Base-by-base conservation (phyloP, 2,329 filamentous ascomycete species). In the Teratosphaeria gauchensis region DNA sequence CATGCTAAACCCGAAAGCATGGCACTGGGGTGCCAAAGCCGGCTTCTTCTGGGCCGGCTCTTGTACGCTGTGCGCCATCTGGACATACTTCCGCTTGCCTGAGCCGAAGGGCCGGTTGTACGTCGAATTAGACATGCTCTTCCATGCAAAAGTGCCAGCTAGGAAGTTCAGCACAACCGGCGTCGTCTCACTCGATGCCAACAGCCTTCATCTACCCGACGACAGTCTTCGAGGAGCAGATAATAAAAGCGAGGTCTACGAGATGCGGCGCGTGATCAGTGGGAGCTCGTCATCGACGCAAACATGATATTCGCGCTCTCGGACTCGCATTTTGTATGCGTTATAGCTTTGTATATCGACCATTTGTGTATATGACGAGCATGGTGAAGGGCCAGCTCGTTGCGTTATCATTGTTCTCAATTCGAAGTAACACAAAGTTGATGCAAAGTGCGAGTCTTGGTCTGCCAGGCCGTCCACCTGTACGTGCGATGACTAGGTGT, bases 101-200 rank as follows among this genome's bases (percentile, higher is more conserved):
- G 76, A 78, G 64, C 59, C 64, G 8, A 63, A 64, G 35, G 58
- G 58, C 14, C 59, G 79, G 42, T 81, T 79, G 0, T 79, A 80
- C 56, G 80, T 77, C 42, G 82, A 84, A 69, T 74, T 84, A 1
- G 82, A 84, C 56, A 69, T 79, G 11, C 68, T 85, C 60, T 84
- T 84, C 64, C 77, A 81, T 62, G 68, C 72, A 28, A 64, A 68
- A 9, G 67, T 78, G 9, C 67, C 73, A 24, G 76, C 79, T 1
- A 70, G 77, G 60, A 75, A 76, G 59, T 80, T 70, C 59, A 62
- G 60, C 53, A 35, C 42, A 11, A 56, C 58, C 8, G 31, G n/a
- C 11, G 51, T 35, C n/a, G 54, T 48, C 42, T 48, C 42, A 16
- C 42, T 48, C 6, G 42, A 16, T 21, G 42, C 42, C 3, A 8